Conservation (phyloP, 108 stramenopile genomes). For the Fragilaria crotonensis region DNA sequence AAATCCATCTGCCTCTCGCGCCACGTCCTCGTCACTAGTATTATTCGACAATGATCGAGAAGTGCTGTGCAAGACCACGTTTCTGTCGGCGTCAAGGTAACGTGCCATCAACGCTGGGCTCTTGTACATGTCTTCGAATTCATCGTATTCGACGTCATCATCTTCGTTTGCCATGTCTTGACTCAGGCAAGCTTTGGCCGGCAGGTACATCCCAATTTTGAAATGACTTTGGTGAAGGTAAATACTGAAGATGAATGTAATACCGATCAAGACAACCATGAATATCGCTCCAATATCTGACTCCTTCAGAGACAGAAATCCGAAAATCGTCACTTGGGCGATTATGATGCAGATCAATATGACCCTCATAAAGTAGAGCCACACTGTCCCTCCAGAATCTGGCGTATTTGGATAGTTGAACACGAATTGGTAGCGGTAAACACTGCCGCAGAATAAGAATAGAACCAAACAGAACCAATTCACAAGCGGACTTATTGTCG, state of each 20-base stretch:
- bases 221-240: conserved; percentile 59
- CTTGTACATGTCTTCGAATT: conserved; percentile 25
- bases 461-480: conserved; percentile 33
- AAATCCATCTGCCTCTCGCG: too few relatives aligned
- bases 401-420: conserved; percentile 55
- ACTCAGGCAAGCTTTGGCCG: conserved; percentile 24
- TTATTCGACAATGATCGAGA: too few relatives aligned
- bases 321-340: conserved; percentile 40
- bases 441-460: conserved; percentile 38
- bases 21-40: too few relatives aligned
- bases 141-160: conserved; percentile 20
- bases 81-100: conserved; percentile 22
- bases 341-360: conserved; percentile 41
- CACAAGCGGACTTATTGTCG: conserved; percentile 49
- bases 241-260: conserved; percentile 38
- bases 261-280: conserved; percentile 36
- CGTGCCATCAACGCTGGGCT: conserved; percentile 35
- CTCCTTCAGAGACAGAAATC: conserved; percentile 33
- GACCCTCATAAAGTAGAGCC: conserved; percentile 40
- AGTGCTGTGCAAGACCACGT: too few relatives aligned
- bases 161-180: conserved; percentile 21
- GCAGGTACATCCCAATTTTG: conserved; percentile 32
- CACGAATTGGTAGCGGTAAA: conserved; percentile 57
- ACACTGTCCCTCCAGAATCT: conserved; percentile 61
- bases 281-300: conserved; percentile 30